Conservation (phyloP, 2,329 filamentous ascomycete species). For the Annulohypoxylon truncatum region DNA sequence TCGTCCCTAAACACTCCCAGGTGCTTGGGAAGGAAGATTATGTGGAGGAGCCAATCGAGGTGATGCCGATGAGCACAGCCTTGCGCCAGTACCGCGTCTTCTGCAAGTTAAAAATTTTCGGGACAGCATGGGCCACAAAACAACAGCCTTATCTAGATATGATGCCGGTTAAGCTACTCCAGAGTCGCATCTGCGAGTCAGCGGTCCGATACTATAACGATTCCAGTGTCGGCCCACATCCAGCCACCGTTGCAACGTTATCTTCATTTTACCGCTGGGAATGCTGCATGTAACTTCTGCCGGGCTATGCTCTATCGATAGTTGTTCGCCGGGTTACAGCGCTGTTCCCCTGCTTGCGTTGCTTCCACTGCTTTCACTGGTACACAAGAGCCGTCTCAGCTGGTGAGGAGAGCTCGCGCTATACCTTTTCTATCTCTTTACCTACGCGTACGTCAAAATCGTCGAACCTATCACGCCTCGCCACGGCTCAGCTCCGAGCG, state of each 20-base stretch:
- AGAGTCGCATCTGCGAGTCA: slow-evolving; percentile 37
- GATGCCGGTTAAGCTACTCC: slow-evolving; percentile 30
- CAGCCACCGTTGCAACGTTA: slow-evolving; percentile 18
- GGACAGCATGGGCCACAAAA: slow-evolving; percentile 26
- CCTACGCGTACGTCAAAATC: slow-evolving; percentile 8
- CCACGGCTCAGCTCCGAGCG: slow-evolving; percentile 39
- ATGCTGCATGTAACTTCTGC: slow-evolving; percentile 29
- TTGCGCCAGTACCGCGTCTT: slow-evolving; percentile 23
- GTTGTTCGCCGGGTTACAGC: slow-evolving; percentile 12
- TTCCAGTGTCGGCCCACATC: slow-evolving; percentile 22
- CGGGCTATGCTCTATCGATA: slow-evolving; percentile 35
- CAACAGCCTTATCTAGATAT: slow-evolving; percentile 39
- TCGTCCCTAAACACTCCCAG: slow-evolving; percentile 38
- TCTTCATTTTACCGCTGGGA: slow-evolving; percentile 22
- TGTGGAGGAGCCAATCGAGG: slow-evolving; percentile 42
- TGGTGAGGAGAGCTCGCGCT: slow-evolving; percentile 24
- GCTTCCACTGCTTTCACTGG: not conserved
- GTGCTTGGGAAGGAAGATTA: slow-evolving; percentile 33
- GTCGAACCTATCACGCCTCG: slow-evolving; percentile 27
- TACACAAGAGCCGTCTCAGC: slow-evolving; percentile 17
- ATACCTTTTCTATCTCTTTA: slow-evolving; percentile 28
- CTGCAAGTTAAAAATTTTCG: slow-evolving; percentile 34
- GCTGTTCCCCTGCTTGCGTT: not conserved
- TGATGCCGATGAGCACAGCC: slow-evolving; percentile 39
- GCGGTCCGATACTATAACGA: slow-evolving; percentile 34